These are phyloP conservation scores for Hysterium pulicare DNA, from an alignment of 2,329 filamentous ascomycete species.

Conservation along the genomic window DNA sequence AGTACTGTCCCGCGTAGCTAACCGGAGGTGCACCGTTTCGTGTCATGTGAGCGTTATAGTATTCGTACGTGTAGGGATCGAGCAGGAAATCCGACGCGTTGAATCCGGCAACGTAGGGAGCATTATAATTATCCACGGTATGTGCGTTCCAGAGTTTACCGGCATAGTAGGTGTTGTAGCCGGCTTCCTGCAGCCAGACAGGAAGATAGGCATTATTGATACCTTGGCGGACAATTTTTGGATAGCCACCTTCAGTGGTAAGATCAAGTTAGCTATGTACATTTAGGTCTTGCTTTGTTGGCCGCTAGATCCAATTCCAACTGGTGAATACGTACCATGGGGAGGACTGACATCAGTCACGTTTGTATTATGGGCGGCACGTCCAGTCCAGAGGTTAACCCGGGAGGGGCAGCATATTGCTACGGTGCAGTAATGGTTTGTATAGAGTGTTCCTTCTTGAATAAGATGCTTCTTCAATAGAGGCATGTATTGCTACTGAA, in stretches of 20 bases:
- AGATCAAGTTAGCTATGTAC: too few species aligned
- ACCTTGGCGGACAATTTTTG: constrained; percentile 63
- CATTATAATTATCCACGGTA: too few species aligned
- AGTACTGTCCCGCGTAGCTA: constrained; percentile 55
- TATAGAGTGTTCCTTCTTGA: constrained; percentile 56
- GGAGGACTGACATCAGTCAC: too few species aligned
- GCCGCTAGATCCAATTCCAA: too few species aligned
- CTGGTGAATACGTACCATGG: too few species aligned
- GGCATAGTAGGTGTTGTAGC: constrained; percentile 69
- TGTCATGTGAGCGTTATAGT: constrained; percentile 63
- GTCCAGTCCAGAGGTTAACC: constrained; percentile 62
- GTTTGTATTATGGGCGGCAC: constrained; percentile 67
- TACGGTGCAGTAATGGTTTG: constrained; percentile 62
- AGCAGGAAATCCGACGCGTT: constrained; percentile 61
- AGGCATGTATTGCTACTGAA: constrained; percentile 62
- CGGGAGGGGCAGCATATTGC: constrained; percentile 65
- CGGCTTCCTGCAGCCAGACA: constrained; percentile 65
- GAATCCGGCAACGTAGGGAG: too few species aligned
- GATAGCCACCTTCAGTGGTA: constrained; percentile 58
- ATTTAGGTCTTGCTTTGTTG: too few species aligned
- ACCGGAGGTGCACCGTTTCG: constrained; percentile 57
- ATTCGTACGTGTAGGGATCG: constrained; percentile 66
- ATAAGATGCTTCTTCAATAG: constrained; percentile 52
- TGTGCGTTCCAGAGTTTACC: constrained; percentile 73
- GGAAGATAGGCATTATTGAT: constrained; percentile 67